Conservation (phyloP, 1,139 yeast genomes). For the Lodderomyces oxycetoniae region DNA sequence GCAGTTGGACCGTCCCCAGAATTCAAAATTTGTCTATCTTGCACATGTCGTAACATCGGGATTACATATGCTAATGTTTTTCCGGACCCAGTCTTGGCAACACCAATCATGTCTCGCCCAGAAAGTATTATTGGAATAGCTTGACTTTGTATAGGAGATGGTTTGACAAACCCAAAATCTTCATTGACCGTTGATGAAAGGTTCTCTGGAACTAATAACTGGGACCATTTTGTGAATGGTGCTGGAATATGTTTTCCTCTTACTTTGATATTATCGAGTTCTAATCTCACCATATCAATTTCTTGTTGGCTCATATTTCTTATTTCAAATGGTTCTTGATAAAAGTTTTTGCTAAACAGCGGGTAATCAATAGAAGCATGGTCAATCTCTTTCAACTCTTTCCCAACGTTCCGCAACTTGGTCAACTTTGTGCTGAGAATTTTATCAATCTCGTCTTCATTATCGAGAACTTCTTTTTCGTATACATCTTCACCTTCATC, state of each 20-base stretch:
- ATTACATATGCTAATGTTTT: constrained; percentile 84
- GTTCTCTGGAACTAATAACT: constrained; percentile 66
- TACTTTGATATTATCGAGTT: constrained; percentile 60
- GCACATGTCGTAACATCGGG: constrained; percentile 80
- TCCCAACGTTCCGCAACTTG: constrained; percentile 33
- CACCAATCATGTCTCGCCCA: constrained; percentile 87
- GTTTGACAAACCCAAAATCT: constrained; percentile 50
- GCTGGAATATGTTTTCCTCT: constrained; percentile 53
- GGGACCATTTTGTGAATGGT: constrained; percentile 78
- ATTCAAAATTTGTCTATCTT: constrained; percentile 52
- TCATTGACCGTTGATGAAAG: constrained; percentile 49
- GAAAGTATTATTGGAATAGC: constrained; percentile 88
- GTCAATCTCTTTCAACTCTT: constrained; percentile 34
- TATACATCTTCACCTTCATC: constrained; percentile 6
- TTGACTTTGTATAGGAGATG: constrained; percentile 89
- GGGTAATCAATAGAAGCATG: constrained; percentile 45
- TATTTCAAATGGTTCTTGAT: constrained; percentile 59
- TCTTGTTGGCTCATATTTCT: constrained; percentile 45
- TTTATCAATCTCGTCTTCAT: constrained; percentile 20
- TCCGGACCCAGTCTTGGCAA: constrained; percentile 96
- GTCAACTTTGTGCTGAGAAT: constrained; percentile 24
- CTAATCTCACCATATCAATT: constrained; percentile 48
- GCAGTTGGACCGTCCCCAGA: constrained; percentile 67
- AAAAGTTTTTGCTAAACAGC: constrained; percentile 60
- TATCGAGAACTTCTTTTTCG: constrained; percentile 8